Conservation (phyloP, 192 early-diverging fungal species). For the Backusella australiensis region DNA sequence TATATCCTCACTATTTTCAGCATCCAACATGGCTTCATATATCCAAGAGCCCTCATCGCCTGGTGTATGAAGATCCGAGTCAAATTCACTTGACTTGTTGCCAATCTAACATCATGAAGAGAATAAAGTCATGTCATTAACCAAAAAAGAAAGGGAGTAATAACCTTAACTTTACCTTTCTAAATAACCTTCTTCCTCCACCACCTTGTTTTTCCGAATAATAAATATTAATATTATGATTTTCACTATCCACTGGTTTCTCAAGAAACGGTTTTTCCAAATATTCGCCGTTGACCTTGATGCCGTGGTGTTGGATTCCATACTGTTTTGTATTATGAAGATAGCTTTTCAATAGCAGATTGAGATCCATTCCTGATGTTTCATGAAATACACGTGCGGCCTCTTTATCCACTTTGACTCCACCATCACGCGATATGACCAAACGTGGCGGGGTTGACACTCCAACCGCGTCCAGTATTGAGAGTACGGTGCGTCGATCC, state of each 20-base stretch:
- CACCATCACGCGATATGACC: conserved; percentile 69
- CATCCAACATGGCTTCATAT: conserved; percentile 94
- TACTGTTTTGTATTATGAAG: neutral
- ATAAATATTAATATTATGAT: conserved; percentile 98
- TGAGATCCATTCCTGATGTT: conserved; percentile 46
- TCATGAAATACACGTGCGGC: conserved; percentile 55
- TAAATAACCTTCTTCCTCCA: conserved; percentile 73
- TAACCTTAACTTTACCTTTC: conserved; percentile 53
- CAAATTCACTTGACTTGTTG: conserved; percentile 94
- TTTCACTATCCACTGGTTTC: conserved; percentile 94
- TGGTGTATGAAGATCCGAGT: conserved; percentile 61
- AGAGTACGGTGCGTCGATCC: conserved; percentile 87
- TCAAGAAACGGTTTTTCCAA: conserved; percentile 96
- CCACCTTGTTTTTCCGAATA: conserved; percentile 81
- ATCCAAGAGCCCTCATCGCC: conserved; percentile 81
- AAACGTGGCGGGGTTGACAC: conserved; percentile 83
- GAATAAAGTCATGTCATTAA: neutral
- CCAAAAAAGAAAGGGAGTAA: neutral
- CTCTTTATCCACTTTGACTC: conserved; percentile 52
- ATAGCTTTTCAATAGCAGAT: conserved; percentile 26
- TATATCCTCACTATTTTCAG: conserved; percentile 95
- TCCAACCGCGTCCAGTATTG: conserved; percentile 72
- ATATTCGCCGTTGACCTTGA: conserved; percentile 62
- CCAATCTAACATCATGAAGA: conserved; percentile 54
- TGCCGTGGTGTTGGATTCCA: conserved; percentile 57